Conservation (phyloP, 176 grass and related monocot genomes). For the Alopecurus myosuroides region DNA sequence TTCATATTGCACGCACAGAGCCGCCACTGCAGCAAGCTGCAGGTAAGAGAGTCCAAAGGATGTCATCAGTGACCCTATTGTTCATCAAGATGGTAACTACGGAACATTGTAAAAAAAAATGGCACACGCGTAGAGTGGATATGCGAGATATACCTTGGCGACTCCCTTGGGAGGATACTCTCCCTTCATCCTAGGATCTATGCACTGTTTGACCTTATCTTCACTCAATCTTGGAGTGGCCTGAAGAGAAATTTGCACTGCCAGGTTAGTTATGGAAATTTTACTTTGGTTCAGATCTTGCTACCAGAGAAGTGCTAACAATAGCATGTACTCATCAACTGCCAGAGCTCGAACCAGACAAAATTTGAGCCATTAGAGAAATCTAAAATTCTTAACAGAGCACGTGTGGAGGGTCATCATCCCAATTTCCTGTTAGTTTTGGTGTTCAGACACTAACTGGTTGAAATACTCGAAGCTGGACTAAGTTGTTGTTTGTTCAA, state of each 20-base stretch:
- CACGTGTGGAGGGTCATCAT: background rate
- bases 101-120: background rate
- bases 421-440: background rate
- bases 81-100: background rate
- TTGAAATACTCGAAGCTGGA: background rate
- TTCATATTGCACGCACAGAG: slow-evolving; percentile 85
- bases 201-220: slow-evolving; percentile 62
- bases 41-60: background rate
- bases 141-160: slow-evolving; percentile 40
- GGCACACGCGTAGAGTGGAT: background rate
- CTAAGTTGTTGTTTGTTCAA: background rate
- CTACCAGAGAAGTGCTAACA: background rate
- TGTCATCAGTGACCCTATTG: background rate
- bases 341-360: background rate
- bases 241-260: slow-evolving; percentile 10
- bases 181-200: slow-evolving; percentile 64
- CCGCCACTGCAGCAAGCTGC: slow-evolving; percentile 82
- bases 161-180: slow-evolving; percentile 52
- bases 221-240: slow-evolving; percentile 52
- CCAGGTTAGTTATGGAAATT: slow-evolving; percentile 7
- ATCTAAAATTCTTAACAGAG: background rate
- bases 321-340: background rate
- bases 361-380: background rate
- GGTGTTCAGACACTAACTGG: background rate
- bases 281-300: background rate